phyloP scores from a whole-genome alignment of 306 rosid genomes.

The Prunus kanzakura region DNA sequence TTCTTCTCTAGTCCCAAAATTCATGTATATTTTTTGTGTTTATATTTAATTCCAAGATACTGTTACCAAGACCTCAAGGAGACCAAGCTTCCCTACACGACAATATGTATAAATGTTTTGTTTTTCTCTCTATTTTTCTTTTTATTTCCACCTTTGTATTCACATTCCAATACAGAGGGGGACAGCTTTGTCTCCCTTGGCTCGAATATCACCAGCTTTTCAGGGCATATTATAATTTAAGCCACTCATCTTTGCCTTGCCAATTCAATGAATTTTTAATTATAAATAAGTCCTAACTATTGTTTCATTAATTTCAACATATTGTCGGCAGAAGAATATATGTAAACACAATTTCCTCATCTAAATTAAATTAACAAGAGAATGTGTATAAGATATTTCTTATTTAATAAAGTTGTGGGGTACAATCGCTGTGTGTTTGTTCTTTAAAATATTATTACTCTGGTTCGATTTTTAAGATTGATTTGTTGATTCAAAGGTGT shows the following conservation, averaged over 20 bases:
- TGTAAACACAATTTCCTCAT: neutral
- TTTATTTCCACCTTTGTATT: slow-evolving; percentile 36
- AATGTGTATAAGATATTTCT: no score
- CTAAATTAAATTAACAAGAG: no score
- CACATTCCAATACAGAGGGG: slow-evolving; percentile 69
- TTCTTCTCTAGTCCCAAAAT: slow-evolving; percentile 25
- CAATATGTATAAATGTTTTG: slow-evolving; percentile 22
- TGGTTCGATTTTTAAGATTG: no score
- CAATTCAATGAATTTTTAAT: neutral
- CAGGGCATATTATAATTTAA: neutral
- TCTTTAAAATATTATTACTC: no score
- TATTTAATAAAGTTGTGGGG: no score
- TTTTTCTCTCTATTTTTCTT: neutral
- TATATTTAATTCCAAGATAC: slow-evolving; percentile 10
- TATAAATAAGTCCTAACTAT: neutral
- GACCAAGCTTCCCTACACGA: slow-evolving; percentile 53
- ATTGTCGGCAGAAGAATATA: neutral
- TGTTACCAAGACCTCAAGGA: slow-evolving; percentile 51
- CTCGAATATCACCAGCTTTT: slow-evolving; percentile 47
- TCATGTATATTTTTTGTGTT: neutral
- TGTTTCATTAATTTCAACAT: slow-evolving; percentile 11
- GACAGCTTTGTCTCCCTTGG: slow-evolving; percentile 77
- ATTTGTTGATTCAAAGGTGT: no score
- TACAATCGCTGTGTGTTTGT: neutral
- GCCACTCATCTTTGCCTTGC: slow-evolving; percentile 3